phyloP scores from a whole-genome alignment of 306 rosid species.

The Vigna hirtella region DNA sequence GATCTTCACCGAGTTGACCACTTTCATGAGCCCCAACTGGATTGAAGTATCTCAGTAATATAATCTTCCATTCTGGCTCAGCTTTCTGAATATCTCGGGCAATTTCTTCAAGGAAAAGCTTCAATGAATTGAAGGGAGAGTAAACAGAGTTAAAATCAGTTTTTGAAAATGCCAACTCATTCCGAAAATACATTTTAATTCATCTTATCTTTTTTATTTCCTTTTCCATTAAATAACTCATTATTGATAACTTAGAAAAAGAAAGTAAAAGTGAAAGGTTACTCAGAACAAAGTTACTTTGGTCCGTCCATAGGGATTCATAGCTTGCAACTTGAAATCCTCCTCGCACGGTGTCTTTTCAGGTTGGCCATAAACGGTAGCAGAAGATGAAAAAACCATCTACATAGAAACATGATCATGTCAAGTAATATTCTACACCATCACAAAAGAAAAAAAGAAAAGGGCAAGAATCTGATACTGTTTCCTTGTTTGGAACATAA shows the following conservation, averaged over 20 bases:
- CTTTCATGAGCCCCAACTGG: constrained; percentile 98
- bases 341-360: constrained; percentile 84
- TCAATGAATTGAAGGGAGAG: constrained; percentile 25
- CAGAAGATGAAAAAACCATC: constrained; percentile 97
- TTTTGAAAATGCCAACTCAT: too few relatives aligned
- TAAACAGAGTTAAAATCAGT: not conserved
- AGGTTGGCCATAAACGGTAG: constrained; percentile 96
- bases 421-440: constrained; percentile 9
- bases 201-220: not conserved
- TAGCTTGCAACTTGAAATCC: constrained; percentile 70
- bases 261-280: not conserved
- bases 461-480: not conserved
- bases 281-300: constrained; percentile 57
- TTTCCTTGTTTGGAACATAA: constrained; percentile 1
- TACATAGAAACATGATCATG: constrained; percentile 27
- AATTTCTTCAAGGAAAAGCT: constrained; percentile 93
- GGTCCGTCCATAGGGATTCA: constrained; percentile 95
- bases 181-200: not conserved
- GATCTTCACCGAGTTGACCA: constrained; percentile 95
- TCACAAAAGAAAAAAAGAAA: not conserved
- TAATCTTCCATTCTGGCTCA: constrained; percentile 86
- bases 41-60: constrained; percentile 88
- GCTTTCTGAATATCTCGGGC: constrained; percentile 85
- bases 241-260: not conserved
- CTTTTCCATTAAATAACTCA: not conserved